Base-by-base conservation (phyloP, 2,329 filamentous ascomycete species). In the Trichoderma oligosporum region DNA sequence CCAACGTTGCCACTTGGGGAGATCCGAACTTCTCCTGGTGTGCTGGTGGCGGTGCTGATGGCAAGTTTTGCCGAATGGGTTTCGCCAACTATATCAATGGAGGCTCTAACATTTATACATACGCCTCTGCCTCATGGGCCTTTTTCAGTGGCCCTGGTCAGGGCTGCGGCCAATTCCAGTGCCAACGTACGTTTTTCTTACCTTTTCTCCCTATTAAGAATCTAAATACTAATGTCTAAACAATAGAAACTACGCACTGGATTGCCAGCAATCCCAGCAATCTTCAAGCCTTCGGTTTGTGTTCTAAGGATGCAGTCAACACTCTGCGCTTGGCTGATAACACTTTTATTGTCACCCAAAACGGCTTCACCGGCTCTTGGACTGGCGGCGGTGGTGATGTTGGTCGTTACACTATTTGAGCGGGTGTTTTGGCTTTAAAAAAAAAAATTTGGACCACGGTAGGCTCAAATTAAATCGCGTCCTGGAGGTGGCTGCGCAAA, bases 1-100 rank as follows among this genome's bases (percentile, higher is more conserved):
- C 73, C 24, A 69, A 75, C 46, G 61, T 65, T 18, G 46, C 35
- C 0, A 65, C 63, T 47, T 75, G 71, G 72, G 73, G 73, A 4
- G 75, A 78, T 58, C 74, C 75, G 1, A 70, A 75, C 53, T 77
- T 76, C 57, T 65, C 66, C 1, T 74, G 71, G 71, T 77, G 75
- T 59, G 48, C 49, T 1, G 67, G 61, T 11, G 65, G 63, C 11
- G 71, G 75, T 1, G 67, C 61, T 11, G 65, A 63, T 9, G 71
- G 75, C 33, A 70, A 64, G n/a, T 64, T 68, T 16, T 77, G 76
- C 62, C 66, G 72, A 7, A 77, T 77, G 74, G 74, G 74, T 2
- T 64, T 70, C 45, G 71, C 71, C n/a, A 75, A 74, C 56, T 74
- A 70, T 60, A 68, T 76, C 61, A 70, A 73, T 38, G 75, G 75